Percentiles rank a stretch among this genome's conserved stretches.
Evolutionary conservation across 306 rosid genomes (phyloP).

Genomic region (Citrullus colocynthis): DNA sequence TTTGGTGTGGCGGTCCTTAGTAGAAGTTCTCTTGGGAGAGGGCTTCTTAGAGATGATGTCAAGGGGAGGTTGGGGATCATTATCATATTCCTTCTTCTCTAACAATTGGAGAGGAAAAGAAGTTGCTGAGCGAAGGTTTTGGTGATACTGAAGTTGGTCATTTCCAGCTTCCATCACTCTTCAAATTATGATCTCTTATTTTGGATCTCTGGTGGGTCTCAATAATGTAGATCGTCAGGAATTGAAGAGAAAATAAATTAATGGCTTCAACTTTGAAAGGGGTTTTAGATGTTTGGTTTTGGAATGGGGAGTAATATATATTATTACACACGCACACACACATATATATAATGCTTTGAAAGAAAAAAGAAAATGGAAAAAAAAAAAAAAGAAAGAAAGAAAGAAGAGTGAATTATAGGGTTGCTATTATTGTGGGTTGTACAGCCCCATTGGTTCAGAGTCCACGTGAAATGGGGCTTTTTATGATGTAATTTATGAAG

Average conservation of each 20-base stretch:
- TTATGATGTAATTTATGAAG: background rate
- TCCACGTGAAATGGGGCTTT: constrained; percentile 14
- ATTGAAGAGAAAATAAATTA: background rate
- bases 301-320: background rate
- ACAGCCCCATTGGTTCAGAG: background rate
- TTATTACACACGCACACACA: too few relatives aligned
- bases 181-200: background rate
- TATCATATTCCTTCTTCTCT: constrained; percentile 9
- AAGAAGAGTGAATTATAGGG: background rate
- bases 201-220: background rate
- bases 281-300: background rate
- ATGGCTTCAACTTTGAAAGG: background rate
- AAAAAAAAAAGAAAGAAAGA: background rate
- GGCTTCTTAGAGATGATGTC: background rate
- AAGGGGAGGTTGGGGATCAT: background rate
- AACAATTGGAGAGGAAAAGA: constrained; percentile 8
- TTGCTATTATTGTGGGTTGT: constrained; percentile 6
- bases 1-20: constrained; percentile 12
- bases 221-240: background rate
- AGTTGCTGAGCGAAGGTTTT: background rate
- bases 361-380: background rate
- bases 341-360: background rate
- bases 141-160: constrained; percentile 1
- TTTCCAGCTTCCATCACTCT: constrained; percentile 5
- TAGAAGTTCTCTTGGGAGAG: background rate